Evolutionary conservation across 768 basidiomycete species (phyloP).

Genomic region (Mrakia gelida): DNA sequence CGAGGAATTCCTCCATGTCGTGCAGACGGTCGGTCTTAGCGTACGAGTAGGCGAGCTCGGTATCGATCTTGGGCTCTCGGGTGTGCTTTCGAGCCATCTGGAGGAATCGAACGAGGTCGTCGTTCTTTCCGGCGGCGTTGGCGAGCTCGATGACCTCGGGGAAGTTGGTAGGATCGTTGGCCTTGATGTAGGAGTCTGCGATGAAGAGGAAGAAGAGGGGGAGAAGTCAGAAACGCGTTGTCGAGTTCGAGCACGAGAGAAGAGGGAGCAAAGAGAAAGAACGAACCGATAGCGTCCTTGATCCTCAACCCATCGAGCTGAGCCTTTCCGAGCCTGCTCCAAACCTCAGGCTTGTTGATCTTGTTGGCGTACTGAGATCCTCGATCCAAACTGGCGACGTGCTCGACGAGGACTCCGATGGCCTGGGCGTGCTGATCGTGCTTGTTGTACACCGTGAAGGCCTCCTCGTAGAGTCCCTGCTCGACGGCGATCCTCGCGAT

Average conservation of each 20-base stretch:
- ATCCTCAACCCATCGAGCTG: constrained; percentile 96
- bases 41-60: constrained; percentile 95
- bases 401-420: constrained; percentile 96
- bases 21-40: constrained; percentile 85
- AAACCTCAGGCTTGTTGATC: constrained; percentile 92
- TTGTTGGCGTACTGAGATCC: constrained; percentile 93
- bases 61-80: constrained; percentile 96
- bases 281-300: constrained; percentile 90
- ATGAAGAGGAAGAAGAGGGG: background rate
- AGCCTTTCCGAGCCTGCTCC: constrained; percentile 97
- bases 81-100: constrained; percentile 98
- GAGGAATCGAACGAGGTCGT: constrained; percentile 88
- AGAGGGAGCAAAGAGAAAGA: background rate
- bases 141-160: constrained; percentile 94
- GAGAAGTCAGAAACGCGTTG: background rate
- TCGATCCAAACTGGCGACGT: constrained; percentile 95
- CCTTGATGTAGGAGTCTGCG: constrained; percentile 93
- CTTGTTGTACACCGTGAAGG: constrained; percentile 95
- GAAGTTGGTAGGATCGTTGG: constrained; percentile 90
- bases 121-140: constrained; percentile 82
- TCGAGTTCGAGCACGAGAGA: no score
- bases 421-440: constrained; percentile 91
- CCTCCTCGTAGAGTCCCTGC: constrained; percentile 91
- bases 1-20: constrained; percentile 99
- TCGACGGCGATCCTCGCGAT: constrained; percentile 97